Conservation (phyloP, 805 yeast genomes). For the Jamesozyma jinghongensis region DNA sequence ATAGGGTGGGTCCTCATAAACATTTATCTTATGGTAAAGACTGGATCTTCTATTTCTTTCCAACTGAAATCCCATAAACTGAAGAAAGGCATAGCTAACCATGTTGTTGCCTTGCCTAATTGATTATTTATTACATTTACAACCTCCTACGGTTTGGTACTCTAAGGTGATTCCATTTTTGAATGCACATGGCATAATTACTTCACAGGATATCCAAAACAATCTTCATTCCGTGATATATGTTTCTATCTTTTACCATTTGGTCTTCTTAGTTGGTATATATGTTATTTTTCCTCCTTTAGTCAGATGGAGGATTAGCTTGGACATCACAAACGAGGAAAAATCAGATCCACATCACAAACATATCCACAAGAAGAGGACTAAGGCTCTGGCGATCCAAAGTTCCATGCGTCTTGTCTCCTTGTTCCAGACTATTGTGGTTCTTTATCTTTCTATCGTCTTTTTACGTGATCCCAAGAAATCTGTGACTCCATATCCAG, state of each 20-base stretch:
- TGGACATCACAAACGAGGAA: conserved; percentile 5
- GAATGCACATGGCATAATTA: conserved; percentile 7
- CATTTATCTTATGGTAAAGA: too few relatives aligned
- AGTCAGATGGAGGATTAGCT: conserved; percentile 10
- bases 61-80: too few relatives aligned
- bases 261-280: conserved; percentile 21
- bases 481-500: conserved; percentile 9
- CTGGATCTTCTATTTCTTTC: too few relatives aligned
- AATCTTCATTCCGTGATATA: conserved; percentile 26
- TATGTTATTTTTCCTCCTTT: conserved; percentile 24
- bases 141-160: conserved; percentile 12
- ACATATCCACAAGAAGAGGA: conserved; percentile 8
- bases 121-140: conserved; percentile 12
- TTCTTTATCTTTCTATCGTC: conserved; percentile 37
- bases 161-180: conserved; percentile 13
- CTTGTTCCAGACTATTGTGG: conserved; percentile 66
- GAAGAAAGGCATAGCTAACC: too few relatives aligned
- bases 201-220: conserved; percentile 16
- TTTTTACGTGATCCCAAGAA: conserved; percentile 9
- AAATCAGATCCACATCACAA: conserved; percentile 1
- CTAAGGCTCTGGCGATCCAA: conserved; percentile 18
- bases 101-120: conserved; percentile 6
- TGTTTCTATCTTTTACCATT: conserved; percentile 26
- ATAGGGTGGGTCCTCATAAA: too few relatives aligned
- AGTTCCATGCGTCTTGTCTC: conserved; percentile 61